Conservation (phyloP, 2,329 filamentous ascomycete genomes). For the Aspergillus oerlinghausenensis region DNA sequence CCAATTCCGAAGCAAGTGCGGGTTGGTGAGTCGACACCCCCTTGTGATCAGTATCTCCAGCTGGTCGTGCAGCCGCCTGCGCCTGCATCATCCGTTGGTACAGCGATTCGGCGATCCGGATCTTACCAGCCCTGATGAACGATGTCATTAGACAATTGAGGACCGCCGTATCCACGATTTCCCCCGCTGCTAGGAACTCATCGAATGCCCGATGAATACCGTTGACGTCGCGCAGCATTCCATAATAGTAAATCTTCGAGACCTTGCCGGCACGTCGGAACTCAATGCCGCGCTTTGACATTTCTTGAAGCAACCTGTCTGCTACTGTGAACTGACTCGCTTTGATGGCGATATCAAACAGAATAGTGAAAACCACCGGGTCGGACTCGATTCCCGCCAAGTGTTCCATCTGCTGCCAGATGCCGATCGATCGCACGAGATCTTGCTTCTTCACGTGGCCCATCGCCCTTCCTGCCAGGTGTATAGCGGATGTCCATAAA, state of each 20-base stretch:
- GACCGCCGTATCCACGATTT: constrained; percentile 81
- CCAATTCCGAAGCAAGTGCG: constrained; percentile 32
- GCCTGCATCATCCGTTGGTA: constrained; percentile 78
- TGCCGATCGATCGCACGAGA: constrained; percentile 63
- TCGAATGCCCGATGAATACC: constrained; percentile 73
- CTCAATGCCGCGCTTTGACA: constrained; percentile 62
- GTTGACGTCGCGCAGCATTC: constrained; percentile 66
- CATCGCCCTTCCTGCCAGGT: constrained; percentile 71
- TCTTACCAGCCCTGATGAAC: constrained; percentile 71
- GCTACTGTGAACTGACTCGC: constrained; percentile 78
- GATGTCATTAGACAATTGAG: constrained; percentile 83
- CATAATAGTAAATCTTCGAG: constrained; percentile 78
- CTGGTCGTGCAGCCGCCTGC: constrained; percentile 40
- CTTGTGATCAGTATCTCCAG: constrained; percentile 19
- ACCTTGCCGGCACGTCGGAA: constrained; percentile 78
- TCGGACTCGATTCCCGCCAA: constrained; percentile 61
- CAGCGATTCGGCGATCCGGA: constrained; percentile 69
- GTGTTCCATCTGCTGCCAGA: constrained; percentile 90
- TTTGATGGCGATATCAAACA: constrained; percentile 85
- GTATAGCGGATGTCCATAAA: constrained; percentile 82
- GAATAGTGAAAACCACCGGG: constrained; percentile 83
- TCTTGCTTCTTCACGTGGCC: constrained; percentile 54
- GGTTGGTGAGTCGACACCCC: constrained; percentile 13
- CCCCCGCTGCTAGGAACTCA: constrained; percentile 75
- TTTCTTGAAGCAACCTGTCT: constrained; percentile 79